Evolutionary conservation across 163 green algal species (phyloP).

Genomic region (Trebouxia gelatinosa): DNA sequence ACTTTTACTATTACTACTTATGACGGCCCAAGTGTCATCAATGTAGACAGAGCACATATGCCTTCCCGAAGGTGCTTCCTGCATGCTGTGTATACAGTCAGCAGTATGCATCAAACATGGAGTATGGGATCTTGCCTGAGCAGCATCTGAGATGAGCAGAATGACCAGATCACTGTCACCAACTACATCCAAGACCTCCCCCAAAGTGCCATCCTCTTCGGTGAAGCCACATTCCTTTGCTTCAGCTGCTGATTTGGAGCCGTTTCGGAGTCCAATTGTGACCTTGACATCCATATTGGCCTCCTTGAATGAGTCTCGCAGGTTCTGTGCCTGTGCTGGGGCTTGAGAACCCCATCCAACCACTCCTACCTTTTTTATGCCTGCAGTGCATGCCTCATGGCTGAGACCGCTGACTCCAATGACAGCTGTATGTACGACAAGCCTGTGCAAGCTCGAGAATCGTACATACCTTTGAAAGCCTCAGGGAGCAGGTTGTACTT

Average conservation of each 20-base stretch:
- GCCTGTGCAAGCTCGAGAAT: too few species aligned
- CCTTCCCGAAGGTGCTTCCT: too few species aligned
- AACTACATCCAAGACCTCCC: slow-evolving; percentile 95
- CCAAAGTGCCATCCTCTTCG: slow-evolving; percentile 89
- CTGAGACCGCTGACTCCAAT: too few species aligned
- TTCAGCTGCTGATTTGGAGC: slow-evolving; percentile 80
- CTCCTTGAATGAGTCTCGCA: slow-evolving; percentile 80
- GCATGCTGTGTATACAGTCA: too few species aligned
- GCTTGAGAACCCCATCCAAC: slow-evolving; percentile 97
- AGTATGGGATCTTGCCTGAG: too few species aligned
- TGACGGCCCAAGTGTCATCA: too few species aligned
- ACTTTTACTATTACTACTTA: too few species aligned
- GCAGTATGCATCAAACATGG: too few species aligned
- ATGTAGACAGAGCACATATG: too few species aligned
- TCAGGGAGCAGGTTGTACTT: slow-evolving; percentile 86
- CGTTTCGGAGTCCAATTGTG: slow-evolving; percentile 85
- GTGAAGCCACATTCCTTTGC: slow-evolving; percentile 89
- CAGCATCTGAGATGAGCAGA: slow-evolving; percentile 62
- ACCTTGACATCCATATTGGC: slow-evolving; percentile 89
- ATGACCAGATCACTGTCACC: slow-evolving; percentile 85
- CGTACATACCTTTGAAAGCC: slow-evolving; percentile 32
- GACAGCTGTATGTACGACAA: too few species aligned
- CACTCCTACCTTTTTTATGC: slow-evolving; percentile 92
- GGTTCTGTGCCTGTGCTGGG: slow-evolving; percentile 95
- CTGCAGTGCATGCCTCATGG: too few species aligned